Evolutionary conservation across 176 grass and related monocot genomes (phyloP).

Genomic region (Tuctoria greenei): DNA sequence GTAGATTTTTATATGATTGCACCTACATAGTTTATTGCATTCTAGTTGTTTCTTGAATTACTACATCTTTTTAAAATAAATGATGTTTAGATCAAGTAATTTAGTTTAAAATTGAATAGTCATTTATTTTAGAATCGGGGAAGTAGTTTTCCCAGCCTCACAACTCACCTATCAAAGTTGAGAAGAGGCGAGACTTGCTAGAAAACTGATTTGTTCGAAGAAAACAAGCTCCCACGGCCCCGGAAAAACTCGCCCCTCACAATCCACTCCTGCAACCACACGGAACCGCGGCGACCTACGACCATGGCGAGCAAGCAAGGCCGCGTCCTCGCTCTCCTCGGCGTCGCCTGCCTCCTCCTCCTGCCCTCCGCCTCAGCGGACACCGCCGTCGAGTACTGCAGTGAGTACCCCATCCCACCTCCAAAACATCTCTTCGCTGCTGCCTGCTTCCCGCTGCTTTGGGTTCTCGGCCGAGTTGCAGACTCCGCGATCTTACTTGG

Average conservation of each 20-base stretch:
- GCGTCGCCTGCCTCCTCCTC: slow-evolving; percentile 17
- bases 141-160: too few species aligned
- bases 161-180: too few species aligned
- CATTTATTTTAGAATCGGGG: too few species aligned
- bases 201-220: neutral
- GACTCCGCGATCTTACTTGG: neutral
- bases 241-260: neutral
- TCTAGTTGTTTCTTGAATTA: too few species aligned
- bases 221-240: neutral
- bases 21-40: too few species aligned
- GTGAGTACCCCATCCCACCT: slow-evolving; percentile 34
- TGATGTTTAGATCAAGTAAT: too few species aligned
- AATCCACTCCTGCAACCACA: slow-evolving; percentile 29
- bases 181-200: neutral
- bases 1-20: too few species aligned
- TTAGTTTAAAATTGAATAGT: too few species aligned
- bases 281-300: neutral
- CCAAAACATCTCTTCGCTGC: neutral
- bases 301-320: slow-evolving; percentile 45
- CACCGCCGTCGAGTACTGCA: slow-evolving; percentile 49
- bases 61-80: too few species aligned
- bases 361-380: slow-evolving; percentile 22
- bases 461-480: neutral
- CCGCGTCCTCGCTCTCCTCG: neutral
- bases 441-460: too few species aligned